These are phyloP conservation scores for Brassica incana DNA, from an alignment of 345 rosid genomes.

Conservation along the genomic window DNA sequence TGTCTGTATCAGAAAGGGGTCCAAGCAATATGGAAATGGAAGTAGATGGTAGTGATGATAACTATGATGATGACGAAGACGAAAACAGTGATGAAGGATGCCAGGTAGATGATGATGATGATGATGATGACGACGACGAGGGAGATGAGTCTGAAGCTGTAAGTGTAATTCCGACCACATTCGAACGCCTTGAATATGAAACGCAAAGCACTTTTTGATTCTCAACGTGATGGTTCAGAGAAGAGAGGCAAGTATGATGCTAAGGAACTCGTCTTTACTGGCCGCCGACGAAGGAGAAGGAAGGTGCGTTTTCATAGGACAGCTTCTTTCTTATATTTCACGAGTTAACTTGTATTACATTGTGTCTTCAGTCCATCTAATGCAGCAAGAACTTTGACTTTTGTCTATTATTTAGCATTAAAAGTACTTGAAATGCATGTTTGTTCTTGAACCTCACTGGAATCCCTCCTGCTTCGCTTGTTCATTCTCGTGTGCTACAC, in stretches of 20 bases:
- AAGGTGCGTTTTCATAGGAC: slow-evolving; percentile 45
- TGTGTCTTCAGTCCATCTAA: slow-evolving; percentile 6
- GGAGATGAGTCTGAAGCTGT: slow-evolving; percentile 24
- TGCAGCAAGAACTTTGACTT: slow-evolving; percentile 5
- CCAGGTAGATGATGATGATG: slow-evolving; percentile 13
- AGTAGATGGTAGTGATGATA: slow-evolving; percentile 24
- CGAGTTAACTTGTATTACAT: background rate
- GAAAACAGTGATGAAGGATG: slow-evolving; percentile 34
- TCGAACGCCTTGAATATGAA: slow-evolving; percentile 69
- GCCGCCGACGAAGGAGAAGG: slow-evolving; percentile 55
- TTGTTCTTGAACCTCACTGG: background rate
- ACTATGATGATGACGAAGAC: slow-evolving; percentile 29
- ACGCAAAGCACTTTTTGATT: slow-evolving; percentile 57
- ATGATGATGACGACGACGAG: slow-evolving; percentile 19
- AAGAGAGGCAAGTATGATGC: slow-evolving; percentile 58
- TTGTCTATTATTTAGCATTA: slow-evolving; percentile 3
- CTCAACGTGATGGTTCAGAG: slow-evolving; percentile 46
- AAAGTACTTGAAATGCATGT: no score
- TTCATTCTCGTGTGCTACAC: background rate
- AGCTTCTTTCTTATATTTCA: background rate
- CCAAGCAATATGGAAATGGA: slow-evolving; percentile 28
- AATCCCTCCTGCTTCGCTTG: no score
- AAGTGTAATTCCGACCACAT: slow-evolving; percentile 29
- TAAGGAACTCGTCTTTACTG: slow-evolving; percentile 55
- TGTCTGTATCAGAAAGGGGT: slow-evolving; percentile 26